Evolutionary conservation across 768 basidiomycete genomes (phyloP).

Genomic region (Psilocybe subaeruginosa): DNA sequence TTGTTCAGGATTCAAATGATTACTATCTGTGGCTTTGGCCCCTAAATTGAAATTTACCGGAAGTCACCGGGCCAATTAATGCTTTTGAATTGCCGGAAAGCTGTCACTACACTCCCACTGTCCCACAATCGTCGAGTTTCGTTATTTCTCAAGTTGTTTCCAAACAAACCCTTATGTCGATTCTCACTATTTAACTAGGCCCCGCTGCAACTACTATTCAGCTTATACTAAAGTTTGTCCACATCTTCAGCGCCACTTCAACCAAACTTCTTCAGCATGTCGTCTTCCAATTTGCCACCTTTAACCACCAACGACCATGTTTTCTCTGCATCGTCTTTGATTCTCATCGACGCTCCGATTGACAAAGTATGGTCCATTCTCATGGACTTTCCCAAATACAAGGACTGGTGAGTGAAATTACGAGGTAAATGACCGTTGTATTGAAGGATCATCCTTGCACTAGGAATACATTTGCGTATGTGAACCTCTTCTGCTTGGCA

Average conservation of each 20-base stretch:
- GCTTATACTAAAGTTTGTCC: neutral
- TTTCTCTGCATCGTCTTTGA: constrained; percentile 33
- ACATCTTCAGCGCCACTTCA: neutral
- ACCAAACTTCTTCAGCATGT: neutral
- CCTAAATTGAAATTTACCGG: neutral
- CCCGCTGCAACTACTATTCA: neutral
- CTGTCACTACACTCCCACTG: neutral
- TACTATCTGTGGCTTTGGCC: neutral
- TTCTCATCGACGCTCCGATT: constrained; percentile 60
- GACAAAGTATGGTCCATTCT: constrained; percentile 66
- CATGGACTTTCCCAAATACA: constrained; percentile 63
- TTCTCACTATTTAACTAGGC: constrained; percentile 5
- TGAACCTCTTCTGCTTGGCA: constrained; percentile 1
- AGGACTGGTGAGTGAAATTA: constrained; percentile 54
- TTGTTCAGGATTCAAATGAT: too few relatives aligned
- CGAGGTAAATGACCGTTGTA: neutral
- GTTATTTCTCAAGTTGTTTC: neutral
- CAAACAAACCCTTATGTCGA: neutral
- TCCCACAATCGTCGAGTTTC: neutral
- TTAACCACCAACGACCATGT: constrained; percentile 9
- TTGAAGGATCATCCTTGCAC: neutral
- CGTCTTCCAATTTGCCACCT: constrained; percentile 17
- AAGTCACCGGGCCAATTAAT: neutral
- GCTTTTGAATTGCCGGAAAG: neutral
- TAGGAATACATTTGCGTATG: constrained; percentile 75